Conservation (phyloP, 495 filamentous ascomycete species). For the Penicillium chermesinum region DNA sequence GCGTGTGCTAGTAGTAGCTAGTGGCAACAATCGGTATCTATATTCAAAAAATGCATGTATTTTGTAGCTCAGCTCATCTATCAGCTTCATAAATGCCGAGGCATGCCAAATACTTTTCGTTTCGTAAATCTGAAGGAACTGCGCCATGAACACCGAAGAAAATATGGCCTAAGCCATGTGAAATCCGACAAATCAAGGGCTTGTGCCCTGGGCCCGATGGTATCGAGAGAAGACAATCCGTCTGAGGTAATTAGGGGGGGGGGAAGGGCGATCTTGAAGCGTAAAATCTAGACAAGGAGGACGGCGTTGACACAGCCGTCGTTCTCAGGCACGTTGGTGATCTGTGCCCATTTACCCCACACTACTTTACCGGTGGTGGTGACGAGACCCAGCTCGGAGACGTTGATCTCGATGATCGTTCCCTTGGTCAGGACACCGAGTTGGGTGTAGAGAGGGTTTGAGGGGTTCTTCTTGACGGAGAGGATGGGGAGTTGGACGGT, state of each 20-base stretch:
- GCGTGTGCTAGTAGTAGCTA: too few species aligned
- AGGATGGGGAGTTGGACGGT: conserved; percentile 93
- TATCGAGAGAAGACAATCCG: conserved; percentile 22
- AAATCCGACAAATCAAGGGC: conserved; percentile 16
- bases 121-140: conserved; percentile 17
- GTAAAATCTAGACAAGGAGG: conserved; percentile 23
- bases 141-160: conserved; percentile 28
- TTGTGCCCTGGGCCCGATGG: conserved; percentile 19
- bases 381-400: conserved; percentile 86
- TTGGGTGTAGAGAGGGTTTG: conserved; percentile 91
- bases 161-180: conserved; percentile 18
- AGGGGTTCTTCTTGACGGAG: conserved; percentile 96
- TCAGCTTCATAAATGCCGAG: conserved; percentile 2
- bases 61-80: conserved; percentile 18
- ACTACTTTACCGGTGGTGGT: conserved; percentile 91
- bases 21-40: conserved; percentile 4
- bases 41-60: conserved; percentile 16
- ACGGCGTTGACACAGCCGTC: conserved; percentile 27
- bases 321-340: conserved; percentile 49
- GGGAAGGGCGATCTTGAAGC: conserved; percentile 7
- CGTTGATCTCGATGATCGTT: conserved; percentile 94
- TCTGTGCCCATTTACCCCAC: conserved; percentile 82
- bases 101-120: conserved; percentile 27
- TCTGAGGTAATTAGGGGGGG: conserved; percentile 10
- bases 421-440: conserved; percentile 91